Base-by-base conservation (phyloP, 352 stramenopile species). In the Globisporangium echinulatum region DNA sequence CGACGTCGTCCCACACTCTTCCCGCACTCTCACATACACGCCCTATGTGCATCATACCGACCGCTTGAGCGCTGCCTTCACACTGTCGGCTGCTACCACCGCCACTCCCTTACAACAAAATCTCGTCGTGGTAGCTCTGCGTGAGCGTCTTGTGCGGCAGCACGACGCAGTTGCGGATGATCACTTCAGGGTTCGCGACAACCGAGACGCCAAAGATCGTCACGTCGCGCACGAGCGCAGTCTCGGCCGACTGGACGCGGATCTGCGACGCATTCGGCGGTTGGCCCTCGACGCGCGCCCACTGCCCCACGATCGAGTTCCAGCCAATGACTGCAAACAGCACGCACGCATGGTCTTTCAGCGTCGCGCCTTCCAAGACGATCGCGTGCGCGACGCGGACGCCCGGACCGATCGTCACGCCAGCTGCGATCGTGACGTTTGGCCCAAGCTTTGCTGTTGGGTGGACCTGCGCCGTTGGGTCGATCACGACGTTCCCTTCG, bases 151-250 rank as follows among this genome's bases (percentile, higher is more conserved):
- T 96, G 74, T 93, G 83, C 25, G 85, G 85, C 15, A 96, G 69
- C 37, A 96, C 87, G 61, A 96, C 88, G 53, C 87, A 96, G 68
- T 96, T 96, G 57, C 87, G 87, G 58, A 96, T 92, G 68, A 94
- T 92, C 36, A 96, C 64, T 67, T 96, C 87, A 0, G 87, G 85
- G 59, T 88, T 92, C 3, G 83, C 84, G 40, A 94, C 74, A n/a
- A 96, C 87, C 17, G 87, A 92, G 40, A 92, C 82, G 49, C 85
- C 87, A 60, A 94, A 93, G 63, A 96, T 94, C 25, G 87, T 94
- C 17, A 96, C 82, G 56, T 94, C 87, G n/a, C 87, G 85, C 38
- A 92, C 83, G n/a, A 94, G 72, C 42, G 72, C 66, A 11, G 74
- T 87, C 67, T 93, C 84, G 13, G 77, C 79, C 37, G 78, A 85